Evolutionary conservation across 495 filamentous ascomycete genomes (phyloP).

Genomic region (Penicillium manginii): DNA sequence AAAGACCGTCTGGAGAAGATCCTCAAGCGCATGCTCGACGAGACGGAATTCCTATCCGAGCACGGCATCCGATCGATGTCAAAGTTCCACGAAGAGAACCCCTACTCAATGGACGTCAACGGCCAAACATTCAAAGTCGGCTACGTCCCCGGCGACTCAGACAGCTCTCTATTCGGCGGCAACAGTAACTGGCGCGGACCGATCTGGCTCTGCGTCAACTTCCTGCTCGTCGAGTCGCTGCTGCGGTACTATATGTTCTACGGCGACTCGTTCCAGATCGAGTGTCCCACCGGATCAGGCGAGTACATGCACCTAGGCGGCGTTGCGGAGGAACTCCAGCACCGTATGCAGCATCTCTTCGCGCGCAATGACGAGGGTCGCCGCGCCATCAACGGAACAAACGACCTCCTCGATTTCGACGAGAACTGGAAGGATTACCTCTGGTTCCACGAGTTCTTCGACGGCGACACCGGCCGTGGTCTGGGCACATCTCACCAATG

Average conservation of each 20-base stretch:
- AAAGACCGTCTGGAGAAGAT: conserved; percentile 86
- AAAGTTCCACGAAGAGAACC: conserved; percentile 88
- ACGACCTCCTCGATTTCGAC: conserved; percentile 85
- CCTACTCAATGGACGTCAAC: conserved; percentile 95
- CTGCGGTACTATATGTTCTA: conserved; percentile 96
- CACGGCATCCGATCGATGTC: conserved; percentile 93
- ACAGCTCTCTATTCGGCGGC: conserved; percentile 90
- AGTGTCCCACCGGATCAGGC: conserved; percentile 92
- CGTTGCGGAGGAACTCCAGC: conserved; percentile 95
- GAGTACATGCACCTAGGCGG: conserved; percentile 96
- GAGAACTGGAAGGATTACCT: conserved; percentile 90
- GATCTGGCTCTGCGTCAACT: conserved; percentile 96
- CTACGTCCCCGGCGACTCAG: conserved; percentile 92
- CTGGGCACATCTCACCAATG: conserved; percentile 94
- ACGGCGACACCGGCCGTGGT: conserved; percentile 87
- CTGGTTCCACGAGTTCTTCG: conserved; percentile 98
- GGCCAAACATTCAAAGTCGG: conserved; percentile 85
- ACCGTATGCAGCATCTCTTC: conserved; percentile 91
- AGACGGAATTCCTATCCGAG: conserved; percentile 87
- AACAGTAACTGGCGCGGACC: conserved; percentile 97
- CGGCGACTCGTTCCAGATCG: conserved; percentile 81
- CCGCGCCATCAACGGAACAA: conserved; percentile 81
- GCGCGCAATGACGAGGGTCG: conserved; percentile 80
- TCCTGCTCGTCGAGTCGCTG: conserved; percentile 88
- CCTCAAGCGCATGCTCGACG: conserved; percentile 87